These are phyloP conservation scores for Neolentinus lepideus DNA, from an alignment of 1,284 basidiomycete species.

Conservation along the genomic window DNA sequence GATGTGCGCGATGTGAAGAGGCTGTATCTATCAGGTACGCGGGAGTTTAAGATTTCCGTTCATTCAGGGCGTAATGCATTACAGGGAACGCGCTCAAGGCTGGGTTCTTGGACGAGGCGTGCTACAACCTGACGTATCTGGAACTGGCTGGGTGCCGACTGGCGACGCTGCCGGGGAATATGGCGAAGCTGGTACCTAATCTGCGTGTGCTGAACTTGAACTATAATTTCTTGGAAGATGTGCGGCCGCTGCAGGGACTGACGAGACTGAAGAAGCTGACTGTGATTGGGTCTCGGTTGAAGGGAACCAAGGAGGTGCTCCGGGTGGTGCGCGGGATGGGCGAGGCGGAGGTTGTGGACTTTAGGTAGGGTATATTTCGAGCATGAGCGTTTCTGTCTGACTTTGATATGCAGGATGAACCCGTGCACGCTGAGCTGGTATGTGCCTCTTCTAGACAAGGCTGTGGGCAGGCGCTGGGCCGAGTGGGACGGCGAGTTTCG, in stretches of 20 bases:
- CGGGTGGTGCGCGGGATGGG: conserved; percentile 63
- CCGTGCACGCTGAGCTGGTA: conserved; percentile 94
- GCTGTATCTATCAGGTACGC: conserved; percentile 87
- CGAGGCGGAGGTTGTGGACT: conserved; percentile 82
- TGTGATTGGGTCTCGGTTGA: conserved; percentile 79
- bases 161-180: conserved; percentile 60
- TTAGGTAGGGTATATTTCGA: conserved; percentile 55
- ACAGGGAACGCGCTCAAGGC: conserved; percentile 39
- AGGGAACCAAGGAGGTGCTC: conserved; percentile 63
- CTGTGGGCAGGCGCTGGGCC: conserved; percentile 50
- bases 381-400: neutral
- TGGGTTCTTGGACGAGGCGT: conserved; percentile 50
- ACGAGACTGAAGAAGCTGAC: conserved; percentile 74
- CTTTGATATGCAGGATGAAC: conserved; percentile 66
- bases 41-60: conserved; percentile 1
- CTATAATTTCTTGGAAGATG: conserved; percentile 87
- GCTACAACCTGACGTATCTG: conserved; percentile 89
- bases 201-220: conserved; percentile 91
- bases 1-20: conserved; percentile 88
- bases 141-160: conserved; percentile 91
- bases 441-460: conserved; percentile 68
- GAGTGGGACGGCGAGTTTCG: conserved; percentile 83
- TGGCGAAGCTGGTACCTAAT: conserved; percentile 74
- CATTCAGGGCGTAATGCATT: conserved; percentile 9
- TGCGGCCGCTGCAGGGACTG: conserved; percentile 64